phyloP scores from a whole-genome alignment of 805 yeast genomes.

The Wickerhamomyces subpelliculosus region DNA sequence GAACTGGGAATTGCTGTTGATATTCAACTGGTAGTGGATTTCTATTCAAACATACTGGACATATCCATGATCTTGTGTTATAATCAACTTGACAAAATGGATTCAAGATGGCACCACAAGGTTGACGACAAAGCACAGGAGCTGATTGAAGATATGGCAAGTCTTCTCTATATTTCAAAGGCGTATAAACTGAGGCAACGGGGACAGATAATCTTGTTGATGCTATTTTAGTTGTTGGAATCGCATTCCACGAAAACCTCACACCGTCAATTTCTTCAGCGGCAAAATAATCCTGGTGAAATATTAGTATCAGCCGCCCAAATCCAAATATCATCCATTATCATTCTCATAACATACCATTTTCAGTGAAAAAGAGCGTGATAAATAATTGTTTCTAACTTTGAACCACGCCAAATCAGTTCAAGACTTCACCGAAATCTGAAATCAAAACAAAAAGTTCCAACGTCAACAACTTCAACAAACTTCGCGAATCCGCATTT shows the following conservation, averaged over 20 bases:
- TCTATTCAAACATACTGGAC: slow-evolving; percentile 47
- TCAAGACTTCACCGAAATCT: too few relatives aligned
- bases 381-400: too few relatives aligned
- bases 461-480: not conserved
- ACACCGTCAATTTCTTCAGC: slow-evolving; percentile 55
- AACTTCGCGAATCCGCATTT: not conserved
- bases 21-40: slow-evolving; percentile 30
- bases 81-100: slow-evolving; percentile 35
- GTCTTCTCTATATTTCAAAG: slow-evolving; percentile 41
- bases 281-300: slow-evolving; percentile 32
- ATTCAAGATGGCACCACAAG: slow-evolving; percentile 46
- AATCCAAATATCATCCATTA: too few relatives aligned
- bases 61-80: slow-evolving; percentile 37
- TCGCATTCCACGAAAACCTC: slow-evolving; percentile 53
- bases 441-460: not conserved
- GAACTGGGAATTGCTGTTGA: slow-evolving; percentile 25
- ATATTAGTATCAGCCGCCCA: not conserved
- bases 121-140: slow-evolving; percentile 42
- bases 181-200: slow-evolving; percentile 51
- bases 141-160: slow-evolving; percentile 30
- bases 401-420: too few relatives aligned
- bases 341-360: too few relatives aligned
- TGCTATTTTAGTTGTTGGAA: slow-evolving; percentile 50
- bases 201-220: slow-evolving; percentile 48
- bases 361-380: too few relatives aligned